A percentile compares a stretch with the other conserved stretches of the same genome.
Conservation (phyloP, 768 basidiomycete genomes). For the Chalciporus sphaerocephalus region DNA sequence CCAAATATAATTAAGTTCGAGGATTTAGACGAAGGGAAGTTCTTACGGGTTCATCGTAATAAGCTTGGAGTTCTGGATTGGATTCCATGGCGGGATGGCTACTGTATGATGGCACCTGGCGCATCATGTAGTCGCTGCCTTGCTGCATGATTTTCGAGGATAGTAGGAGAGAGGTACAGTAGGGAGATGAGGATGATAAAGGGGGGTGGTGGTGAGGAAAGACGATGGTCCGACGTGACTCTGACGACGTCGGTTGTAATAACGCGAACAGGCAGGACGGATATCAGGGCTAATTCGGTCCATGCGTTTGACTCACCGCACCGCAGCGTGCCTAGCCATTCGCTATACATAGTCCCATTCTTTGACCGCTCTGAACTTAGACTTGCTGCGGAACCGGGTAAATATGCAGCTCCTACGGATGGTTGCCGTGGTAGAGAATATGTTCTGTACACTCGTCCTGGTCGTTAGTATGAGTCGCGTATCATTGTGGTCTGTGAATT, state of each 20-base stretch:
- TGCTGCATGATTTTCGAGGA: slow-evolving; percentile 15
- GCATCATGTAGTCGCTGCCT: slow-evolving; percentile 25
- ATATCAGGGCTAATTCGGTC: neutral
- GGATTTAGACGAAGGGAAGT: neutral
- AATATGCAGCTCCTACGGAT: too few species aligned
- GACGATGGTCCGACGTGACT: too few species aligned
- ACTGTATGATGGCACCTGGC: slow-evolving; percentile 20
- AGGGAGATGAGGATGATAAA: slow-evolving; percentile 1
- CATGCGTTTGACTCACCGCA: neutral
- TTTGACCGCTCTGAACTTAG: too few species aligned
- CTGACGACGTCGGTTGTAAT: neutral
- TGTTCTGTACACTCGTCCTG: too few species aligned
- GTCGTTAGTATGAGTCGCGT: too few species aligned
- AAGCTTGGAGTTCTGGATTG: slow-evolving; percentile 26
- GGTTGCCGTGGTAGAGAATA: too few species aligned
- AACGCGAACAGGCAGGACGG: neutral
- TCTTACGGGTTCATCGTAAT: slow-evolving; percentile 28
- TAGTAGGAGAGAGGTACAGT: neutral
- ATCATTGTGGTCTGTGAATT: too few species aligned
- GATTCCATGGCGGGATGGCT: slow-evolving; percentile 14
- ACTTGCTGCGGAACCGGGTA: too few species aligned
- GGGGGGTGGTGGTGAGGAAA: neutral
- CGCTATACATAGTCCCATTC: too few species aligned
- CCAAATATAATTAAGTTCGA: slow-evolving; percentile 4
- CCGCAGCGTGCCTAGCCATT: neutral